Conservation (phyloP, 2,329 filamentous ascomycete species). For the Diplodia scrobiculata region DNA sequence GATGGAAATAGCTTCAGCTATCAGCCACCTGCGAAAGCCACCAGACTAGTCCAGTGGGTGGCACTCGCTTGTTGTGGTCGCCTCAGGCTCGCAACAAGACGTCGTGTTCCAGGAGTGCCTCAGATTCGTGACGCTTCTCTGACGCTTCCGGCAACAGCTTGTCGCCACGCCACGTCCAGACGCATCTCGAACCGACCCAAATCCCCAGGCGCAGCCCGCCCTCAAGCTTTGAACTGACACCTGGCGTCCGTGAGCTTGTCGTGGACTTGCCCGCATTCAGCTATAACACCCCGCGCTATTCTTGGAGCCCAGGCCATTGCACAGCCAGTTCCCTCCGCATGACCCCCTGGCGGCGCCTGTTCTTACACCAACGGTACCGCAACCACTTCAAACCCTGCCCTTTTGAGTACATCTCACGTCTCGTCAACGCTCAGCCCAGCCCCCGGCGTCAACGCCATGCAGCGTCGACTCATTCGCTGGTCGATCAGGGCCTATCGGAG, state of each 20-base stretch:
- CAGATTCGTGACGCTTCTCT: background rate
- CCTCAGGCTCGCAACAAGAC: slow-evolving; percentile 3
- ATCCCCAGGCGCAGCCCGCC: background rate
- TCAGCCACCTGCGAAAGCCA: background rate
- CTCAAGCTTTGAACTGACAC: slow-evolving; percentile 14
- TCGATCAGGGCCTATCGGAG: slow-evolving; percentile 15
- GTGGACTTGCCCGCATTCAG: background rate
- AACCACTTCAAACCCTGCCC: background rate
- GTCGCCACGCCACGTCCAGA: background rate
- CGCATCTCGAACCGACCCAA: slow-evolving; percentile 10
- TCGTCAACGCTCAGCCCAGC: slow-evolving; percentile 2
- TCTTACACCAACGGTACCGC: slow-evolving; percentile 12
- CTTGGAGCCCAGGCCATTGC: slow-evolving; percentile 4
- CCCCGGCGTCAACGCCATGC: background rate
- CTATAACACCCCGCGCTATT: slow-evolving; percentile 15
- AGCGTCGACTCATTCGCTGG: background rate
- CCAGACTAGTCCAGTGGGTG: background rate
- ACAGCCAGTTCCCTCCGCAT: slow-evolving; percentile 6
- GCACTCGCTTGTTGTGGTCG: background rate
- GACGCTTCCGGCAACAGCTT: background rate
- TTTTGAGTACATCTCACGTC: background rate
- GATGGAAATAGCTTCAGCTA: background rate
- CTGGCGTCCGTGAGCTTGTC: slow-evolving; percentile 18
- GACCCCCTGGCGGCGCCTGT: slow-evolving; percentile 3
- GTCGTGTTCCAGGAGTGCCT: slow-evolving; percentile 10